Evolutionary conservation across 345 rosid species (phyloP), one percentile per base, ranked within the genome.

Genomic region (Hibiscus trionum): DNA sequence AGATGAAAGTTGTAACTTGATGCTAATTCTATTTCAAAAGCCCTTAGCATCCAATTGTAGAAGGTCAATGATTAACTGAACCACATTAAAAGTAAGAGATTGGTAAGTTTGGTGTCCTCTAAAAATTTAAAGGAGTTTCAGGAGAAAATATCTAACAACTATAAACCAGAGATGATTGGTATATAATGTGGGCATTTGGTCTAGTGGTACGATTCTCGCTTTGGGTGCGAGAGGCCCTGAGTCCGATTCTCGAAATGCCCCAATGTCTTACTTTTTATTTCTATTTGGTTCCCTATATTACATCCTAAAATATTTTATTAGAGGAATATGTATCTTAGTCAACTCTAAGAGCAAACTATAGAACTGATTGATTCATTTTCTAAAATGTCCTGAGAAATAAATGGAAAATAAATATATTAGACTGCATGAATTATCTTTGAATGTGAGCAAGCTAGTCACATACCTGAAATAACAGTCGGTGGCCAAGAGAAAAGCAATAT

Each of bases 181-280:
- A 24, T 53, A 37, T 24, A 24, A n/a, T 2, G 1, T 0, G 57
- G 21, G 70, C 89, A 77, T 91, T 91, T 86, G 90, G 87, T 89
- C 87, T 86, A 84, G 88, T 85, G 91, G 88, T 76, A 87, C 81
- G 87, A 89, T 87, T 84, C 91, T 90, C 82, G 89, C 93, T 90
- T 90, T 80, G 90, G 91, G 90, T 88, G 87, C 87, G 84, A 88
- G 88, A 87, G 90, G 90, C 84, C 97, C 87, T 85, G 89, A 86
- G 91, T 88, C 87, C 87, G 81, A 92, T 88, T 87, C 90, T 90
- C 85, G 86, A 89, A 91, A 88, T 66, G 56, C 35, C 70, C 70
- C 53, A 12, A 19, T 39, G 10, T 39, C 10, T 8, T 39, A 0
- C 10, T 39, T 31, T 31, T 31, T 31, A 31, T 31, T 31, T 31